These are phyloP conservation scores for Fusarium sp. DNA, from an alignment of 2,329 filamentous ascomycete genomes.

Conservation along the genomic window DNA sequence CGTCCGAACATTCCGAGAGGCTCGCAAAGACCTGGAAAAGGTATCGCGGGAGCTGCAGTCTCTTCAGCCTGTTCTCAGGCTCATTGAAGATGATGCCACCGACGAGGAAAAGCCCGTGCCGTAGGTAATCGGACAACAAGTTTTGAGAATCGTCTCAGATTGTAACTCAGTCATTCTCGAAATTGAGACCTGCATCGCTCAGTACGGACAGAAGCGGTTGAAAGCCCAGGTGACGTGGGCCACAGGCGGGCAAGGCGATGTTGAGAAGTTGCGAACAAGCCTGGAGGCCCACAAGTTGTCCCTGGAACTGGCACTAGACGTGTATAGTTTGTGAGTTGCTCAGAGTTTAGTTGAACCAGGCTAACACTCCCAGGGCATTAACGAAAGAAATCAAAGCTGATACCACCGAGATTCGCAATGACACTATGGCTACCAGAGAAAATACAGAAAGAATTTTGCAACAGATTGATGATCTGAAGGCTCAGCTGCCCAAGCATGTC, in stretches of 20 bases:
- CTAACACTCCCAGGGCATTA: not conserved
- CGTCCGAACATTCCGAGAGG: slow-evolving; percentile 25
- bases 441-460: slow-evolving; percentile 10
- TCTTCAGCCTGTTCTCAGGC: slow-evolving; percentile 20
- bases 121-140: not conserved
- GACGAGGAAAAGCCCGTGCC: slow-evolving; percentile 7
- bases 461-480: slow-evolving; percentile 13
- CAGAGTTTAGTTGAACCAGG: not conserved
- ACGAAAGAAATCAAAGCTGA: slow-evolving; percentile 12
- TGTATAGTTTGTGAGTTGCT: not conserved
- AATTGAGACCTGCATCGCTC: slow-evolving; percentile 3
- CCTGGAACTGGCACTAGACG: slow-evolving; percentile 10
- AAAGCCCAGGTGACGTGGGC: slow-evolving; percentile 11
- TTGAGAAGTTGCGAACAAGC: slow-evolving; percentile 11
- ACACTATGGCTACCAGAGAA: slow-evolving; percentile 21
- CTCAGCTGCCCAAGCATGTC: not conserved
- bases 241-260: slow-evolving; percentile 11
- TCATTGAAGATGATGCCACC: slow-evolving; percentile 22
- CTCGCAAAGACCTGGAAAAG: slow-evolving; percentile 22
- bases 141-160: slow-evolving; percentile 4
- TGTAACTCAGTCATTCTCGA: slow-evolving; percentile 8
- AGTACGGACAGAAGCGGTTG: slow-evolving; percentile 1
- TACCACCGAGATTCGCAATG: not conserved
- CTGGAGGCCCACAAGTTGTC: slow-evolving; percentile 29
- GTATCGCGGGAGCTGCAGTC: slow-evolving; percentile 29